Evolutionary conservation across 2,329 filamentous ascomycete genomes (phyloP), one percentile per base, ranked within the genome.

Genomic region (Epichloe amarillans): DNA sequence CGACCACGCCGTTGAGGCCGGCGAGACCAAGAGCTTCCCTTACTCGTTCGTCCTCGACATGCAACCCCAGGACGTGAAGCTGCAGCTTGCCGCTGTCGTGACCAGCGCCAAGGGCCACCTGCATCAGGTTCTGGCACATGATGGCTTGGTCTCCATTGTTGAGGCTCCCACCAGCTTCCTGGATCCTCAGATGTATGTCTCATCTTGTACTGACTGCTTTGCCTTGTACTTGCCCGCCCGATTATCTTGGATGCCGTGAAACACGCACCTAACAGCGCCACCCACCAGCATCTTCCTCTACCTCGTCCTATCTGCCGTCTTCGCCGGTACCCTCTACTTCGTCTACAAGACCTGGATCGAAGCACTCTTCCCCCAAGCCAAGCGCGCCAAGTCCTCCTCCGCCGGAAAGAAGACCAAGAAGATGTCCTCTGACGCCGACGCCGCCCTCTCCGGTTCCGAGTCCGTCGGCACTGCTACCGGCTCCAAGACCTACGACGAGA

Each of bases 331-430:
- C 50, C 80, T 85, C 66, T 96, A 91, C 81, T 95, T 95, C 70
- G 88, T 96, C 72, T 98, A 98, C 80, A 93, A 85, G 75, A 95
- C 91, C 63, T 97, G 91, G 89, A 86, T 98, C 70, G 87, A 89
- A 62, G 84, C 89, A 14, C 86, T 98, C 65, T 95, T 97, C 77
- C 91, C 93, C 46, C 88, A 95, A 76, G 83, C 84, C 58, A 86
- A 88, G 74, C 80, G 82, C 73, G 72, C 77, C 52, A 76, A 74
- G 61, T 71, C 76, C 33, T 70, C 77, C 33, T 8, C 26, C 35
- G 38, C 33, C 30, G 38, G 39, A 57, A 78, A 75, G 63, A 81
- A 82, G 64, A 68, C 69, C 60, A 87, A 86, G 76, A 85, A 86
- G 72, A 73, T 75, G 54, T n/a, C 46, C 23, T 75, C 77, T 57